These are phyloP conservation scores for Fusarium solani-melongenae DNA, from an alignment of 2,329 filamentous ascomycete species.

Conservation along the genomic window DNA sequence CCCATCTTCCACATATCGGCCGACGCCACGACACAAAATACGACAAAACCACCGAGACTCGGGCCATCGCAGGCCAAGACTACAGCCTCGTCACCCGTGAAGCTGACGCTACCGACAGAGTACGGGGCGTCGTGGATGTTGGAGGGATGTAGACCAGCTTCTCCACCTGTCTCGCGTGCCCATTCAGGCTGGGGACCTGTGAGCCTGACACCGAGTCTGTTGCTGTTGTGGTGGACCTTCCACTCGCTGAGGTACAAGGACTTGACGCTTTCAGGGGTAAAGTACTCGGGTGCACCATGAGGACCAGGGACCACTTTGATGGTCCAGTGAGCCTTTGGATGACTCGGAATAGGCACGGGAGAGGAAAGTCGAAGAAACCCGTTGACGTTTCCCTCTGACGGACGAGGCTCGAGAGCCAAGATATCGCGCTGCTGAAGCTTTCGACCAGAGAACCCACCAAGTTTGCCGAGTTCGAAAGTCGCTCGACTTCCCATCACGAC, in stretches of 20 bases:
- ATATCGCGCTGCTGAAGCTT: slow-evolving; percentile 47
- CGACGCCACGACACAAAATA: slow-evolving; percentile 51
- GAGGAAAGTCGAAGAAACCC: neutral
- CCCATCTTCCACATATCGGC: slow-evolving; percentile 57
- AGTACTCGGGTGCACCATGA: slow-evolving; percentile 52
- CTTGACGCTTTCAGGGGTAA: slow-evolving; percentile 46
- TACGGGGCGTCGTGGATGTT: slow-evolving; percentile 55
- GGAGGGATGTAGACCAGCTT: slow-evolving; percentile 54
- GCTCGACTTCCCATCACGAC: slow-evolving; percentile 47
- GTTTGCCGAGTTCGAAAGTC: slow-evolving; percentile 47
- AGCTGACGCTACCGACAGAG: slow-evolving; percentile 55
- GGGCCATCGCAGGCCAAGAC: slow-evolving; percentile 54
- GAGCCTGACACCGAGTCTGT: slow-evolving; percentile 53
- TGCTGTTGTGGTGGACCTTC: slow-evolving; percentile 55
- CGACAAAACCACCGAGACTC: slow-evolving; percentile 55
- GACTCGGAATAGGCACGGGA: slow-evolving; percentile 35
- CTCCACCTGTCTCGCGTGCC: slow-evolving; percentile 51
- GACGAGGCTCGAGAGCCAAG: slow-evolving; percentile 31
- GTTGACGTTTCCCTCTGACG: neutral
- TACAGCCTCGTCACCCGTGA: slow-evolving; percentile 55
- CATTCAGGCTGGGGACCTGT: slow-evolving; percentile 52
- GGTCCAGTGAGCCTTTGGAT: slow-evolving; percentile 43
- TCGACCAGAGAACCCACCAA: slow-evolving; percentile 50
- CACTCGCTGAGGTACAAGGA: slow-evolving; percentile 50
- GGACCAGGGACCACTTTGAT: slow-evolving; percentile 53